These are phyloP conservation scores for Russula lepida DNA, from an alignment of 768 basidiomycete species.

Conservation along the genomic window DNA sequence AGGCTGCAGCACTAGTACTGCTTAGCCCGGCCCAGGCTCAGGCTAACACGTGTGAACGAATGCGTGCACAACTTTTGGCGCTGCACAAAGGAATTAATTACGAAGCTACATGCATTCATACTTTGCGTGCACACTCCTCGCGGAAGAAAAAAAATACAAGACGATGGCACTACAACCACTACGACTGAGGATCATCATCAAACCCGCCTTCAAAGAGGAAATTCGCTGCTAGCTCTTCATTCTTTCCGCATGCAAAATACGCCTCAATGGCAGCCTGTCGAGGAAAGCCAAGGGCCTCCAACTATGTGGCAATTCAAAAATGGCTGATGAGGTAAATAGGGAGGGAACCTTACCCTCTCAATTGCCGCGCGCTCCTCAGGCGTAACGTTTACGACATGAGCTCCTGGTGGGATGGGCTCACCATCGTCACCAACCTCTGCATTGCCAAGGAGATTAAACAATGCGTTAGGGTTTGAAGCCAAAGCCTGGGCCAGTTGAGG, in stretches of 20 bases:
- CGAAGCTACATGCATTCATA: constrained; percentile 1
- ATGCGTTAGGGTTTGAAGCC: constrained; percentile 59
- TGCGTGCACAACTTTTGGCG: not conserved
- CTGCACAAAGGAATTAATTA: not conserved
- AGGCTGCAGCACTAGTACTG: not conserved
- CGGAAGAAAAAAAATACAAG: constrained; percentile 5
- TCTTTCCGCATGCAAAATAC: constrained; percentile 91
- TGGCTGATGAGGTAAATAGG: not conserved
- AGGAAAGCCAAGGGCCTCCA: constrained; percentile 82
- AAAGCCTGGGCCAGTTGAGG: constrained; percentile 66
- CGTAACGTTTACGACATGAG: constrained; percentile 68
- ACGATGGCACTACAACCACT: not conserved
- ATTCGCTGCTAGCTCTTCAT: constrained; percentile 94
- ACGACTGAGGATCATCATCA: constrained; percentile 33
- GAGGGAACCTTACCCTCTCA: constrained; percentile 54
- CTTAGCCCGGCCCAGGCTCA: too few species aligned
- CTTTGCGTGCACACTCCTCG: not conserved
- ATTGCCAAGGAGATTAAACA: constrained; percentile 53
- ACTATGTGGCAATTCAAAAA: constrained; percentile 35
- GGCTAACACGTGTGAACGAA: too few species aligned
- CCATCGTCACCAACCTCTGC: constrained; percentile 35
- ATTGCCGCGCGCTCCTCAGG: constrained; percentile 85
- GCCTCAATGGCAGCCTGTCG: constrained; percentile 79
- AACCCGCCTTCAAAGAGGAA: constrained; percentile 74
- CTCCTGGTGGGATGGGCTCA: constrained; percentile 34